Conservation (phyloP, 306 rosid species). For the Medicago ruthenica region DNA sequence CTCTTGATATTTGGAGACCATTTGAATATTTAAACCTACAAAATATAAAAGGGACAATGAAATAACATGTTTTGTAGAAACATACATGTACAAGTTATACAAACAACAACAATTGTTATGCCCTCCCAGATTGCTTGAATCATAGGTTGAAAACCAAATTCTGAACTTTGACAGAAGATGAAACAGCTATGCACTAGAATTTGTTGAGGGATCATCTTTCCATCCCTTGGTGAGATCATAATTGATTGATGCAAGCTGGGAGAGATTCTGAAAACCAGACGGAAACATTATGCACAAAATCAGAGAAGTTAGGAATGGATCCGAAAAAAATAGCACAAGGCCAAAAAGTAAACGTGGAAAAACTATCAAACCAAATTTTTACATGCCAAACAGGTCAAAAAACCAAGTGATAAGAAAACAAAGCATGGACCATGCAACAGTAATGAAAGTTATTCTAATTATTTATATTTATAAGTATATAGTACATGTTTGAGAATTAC, state of each 20-base stretch:
- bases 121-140: conserved; percentile 58
- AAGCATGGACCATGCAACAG: conserved; percentile 2
- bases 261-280: conserved; percentile 84
- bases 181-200: conserved; percentile 59
- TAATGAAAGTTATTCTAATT: conserved; percentile 17
- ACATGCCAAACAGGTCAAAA: conserved; percentile 18
- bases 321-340: background rate
- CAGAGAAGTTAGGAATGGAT: background rate
- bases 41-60: conserved; percentile 21
- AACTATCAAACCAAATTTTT: background rate
- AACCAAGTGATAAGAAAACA: conserved; percentile 11
- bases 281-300: conserved; percentile 29
- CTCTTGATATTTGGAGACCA: too few relatives aligned
- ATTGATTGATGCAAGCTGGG: conserved; percentile 99
- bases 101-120: conserved; percentile 49
- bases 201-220: conserved; percentile 76
- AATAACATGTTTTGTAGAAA: conserved; percentile 33
- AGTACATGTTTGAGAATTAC: conserved; percentile 48
- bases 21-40: background rate
- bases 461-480: conserved; percentile 11
- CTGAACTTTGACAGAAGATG: conserved; percentile 40
- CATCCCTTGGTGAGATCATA: conserved; percentile 91
- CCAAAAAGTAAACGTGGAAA: conserved; percentile 9
- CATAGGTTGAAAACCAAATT: conserved; percentile 49
- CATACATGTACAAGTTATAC: conserved; percentile 88